Percentiles rank a stretch among this genome's conserved stretches.
These are phyloP conservation scores for Prunus persica DNA, from an alignment of 306 rosid genomes.

Conservation along the genomic window DNA sequence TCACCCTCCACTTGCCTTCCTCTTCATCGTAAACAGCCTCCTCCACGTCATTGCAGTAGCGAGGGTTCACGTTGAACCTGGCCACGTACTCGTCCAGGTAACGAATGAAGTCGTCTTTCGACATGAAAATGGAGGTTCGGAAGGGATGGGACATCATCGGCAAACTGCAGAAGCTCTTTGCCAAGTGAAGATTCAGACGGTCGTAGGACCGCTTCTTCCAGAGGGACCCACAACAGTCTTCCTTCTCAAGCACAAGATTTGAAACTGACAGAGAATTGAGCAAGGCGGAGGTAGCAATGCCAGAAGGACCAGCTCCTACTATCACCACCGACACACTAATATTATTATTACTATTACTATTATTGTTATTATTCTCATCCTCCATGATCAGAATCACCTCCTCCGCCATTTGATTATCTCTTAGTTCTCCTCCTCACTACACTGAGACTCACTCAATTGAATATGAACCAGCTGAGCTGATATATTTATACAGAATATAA, in stretches of 20 bases:
- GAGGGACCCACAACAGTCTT: constrained; percentile 48
- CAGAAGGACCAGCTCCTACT: constrained; percentile 50
- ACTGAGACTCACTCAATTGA: not conserved
- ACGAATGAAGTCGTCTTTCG: constrained; percentile 25
- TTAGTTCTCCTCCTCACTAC: not conserved
- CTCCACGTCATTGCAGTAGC: constrained; percentile 27
- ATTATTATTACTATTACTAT: not conserved
- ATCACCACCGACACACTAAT: constrained; percentile 13
- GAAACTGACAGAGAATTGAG: constrained; percentile 26
- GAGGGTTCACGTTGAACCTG: constrained; percentile 31
- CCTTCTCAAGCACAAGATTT: constrained; percentile 40
- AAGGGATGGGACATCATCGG: constrained; percentile 33
- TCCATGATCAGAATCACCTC: no score
- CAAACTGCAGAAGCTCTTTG: constrained; percentile 35
- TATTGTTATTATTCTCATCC: not conserved
- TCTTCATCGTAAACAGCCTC: constrained; percentile 6
- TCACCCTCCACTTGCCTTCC: constrained; percentile 29
- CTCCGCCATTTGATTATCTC: not conserved
- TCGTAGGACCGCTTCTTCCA: constrained; percentile 54
- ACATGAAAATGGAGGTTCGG: constrained; percentile 18
- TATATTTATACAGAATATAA: not conserved
- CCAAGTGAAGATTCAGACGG: constrained; percentile 38
- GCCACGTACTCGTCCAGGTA: constrained; percentile 35
- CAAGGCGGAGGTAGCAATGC: constrained; percentile 46
- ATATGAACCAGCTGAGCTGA: not conserved